A percentile compares a stretch with the other conserved stretches of the same genome.
Evolutionary conservation across 495 filamentous ascomycete species (phyloP).

Genomic region (Aspergillus indologenus): DNA sequence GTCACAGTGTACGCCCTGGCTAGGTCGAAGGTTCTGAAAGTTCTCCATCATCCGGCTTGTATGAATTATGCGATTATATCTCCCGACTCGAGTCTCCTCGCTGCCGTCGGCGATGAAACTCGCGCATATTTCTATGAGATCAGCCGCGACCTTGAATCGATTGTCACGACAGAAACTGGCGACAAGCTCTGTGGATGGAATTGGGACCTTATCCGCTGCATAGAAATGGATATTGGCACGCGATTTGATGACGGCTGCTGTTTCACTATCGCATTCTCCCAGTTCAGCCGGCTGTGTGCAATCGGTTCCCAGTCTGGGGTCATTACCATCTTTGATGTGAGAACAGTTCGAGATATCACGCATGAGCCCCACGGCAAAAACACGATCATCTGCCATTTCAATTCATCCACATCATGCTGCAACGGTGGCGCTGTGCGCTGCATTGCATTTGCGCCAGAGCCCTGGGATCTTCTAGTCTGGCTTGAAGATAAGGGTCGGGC

Average conservation of each 20-base stretch:
- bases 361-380: conserved; percentile 35
- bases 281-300: conserved; percentile 63
- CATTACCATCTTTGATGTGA: conserved; percentile 64
- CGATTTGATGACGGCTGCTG: conserved; percentile 47
- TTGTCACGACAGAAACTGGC: conserved; percentile 42
- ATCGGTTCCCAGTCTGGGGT: conserved; percentile 71
- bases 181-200: conserved; percentile 42
- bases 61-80: conserved; percentile 94
- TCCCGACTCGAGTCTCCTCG: conserved; percentile 75
- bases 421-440: conserved; percentile 79
- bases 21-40: conserved; percentile 57
- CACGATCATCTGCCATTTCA: conserved; percentile 44
- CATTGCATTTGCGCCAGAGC: conserved; percentile 86
- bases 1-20: conserved; percentile 75
- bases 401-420: conserved; percentile 55
- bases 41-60: conserved; percentile 67
- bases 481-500: conserved; percentile 82
- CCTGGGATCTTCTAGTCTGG: conserved; percentile 91
- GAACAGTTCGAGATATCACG: conserved; percentile 39
- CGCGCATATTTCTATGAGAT: conserved; percentile 75
- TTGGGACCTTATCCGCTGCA: conserved; percentile 31
- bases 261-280: conserved; percentile 71
- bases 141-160: conserved; percentile 35
- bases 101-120: conserved; percentile 82
- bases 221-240: conserved; percentile 39